These are phyloP conservation scores for Eutrema salsugineum DNA, from an alignment of 441 rosid species.

Conservation along the genomic window DNA sequence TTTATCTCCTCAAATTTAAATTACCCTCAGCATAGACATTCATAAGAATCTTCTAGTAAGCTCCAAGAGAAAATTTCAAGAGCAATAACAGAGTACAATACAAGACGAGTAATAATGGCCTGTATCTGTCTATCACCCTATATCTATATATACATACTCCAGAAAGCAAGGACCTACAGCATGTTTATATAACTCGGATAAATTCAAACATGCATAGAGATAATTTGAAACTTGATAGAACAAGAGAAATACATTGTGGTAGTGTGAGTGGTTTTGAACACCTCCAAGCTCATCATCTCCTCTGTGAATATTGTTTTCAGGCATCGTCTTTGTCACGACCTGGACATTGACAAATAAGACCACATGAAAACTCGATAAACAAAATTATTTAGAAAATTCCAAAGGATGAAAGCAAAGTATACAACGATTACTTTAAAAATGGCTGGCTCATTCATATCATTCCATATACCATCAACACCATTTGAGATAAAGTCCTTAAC, in stretches of 20 bases:
- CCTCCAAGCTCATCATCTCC: conserved; percentile 92
- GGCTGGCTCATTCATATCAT: conserved; percentile 98
- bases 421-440: conserved; percentile 61
- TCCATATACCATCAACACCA: conserved; percentile 99
- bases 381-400: conserved; percentile 6
- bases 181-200: not conserved
- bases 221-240: not conserved
- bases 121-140: not conserved
- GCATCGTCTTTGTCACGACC: conserved; percentile 92
- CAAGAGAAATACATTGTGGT: conserved; percentile 76
- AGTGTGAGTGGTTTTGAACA: conserved; percentile 72
- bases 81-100: not conserved
- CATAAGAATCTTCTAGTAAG: not conserved
- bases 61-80: not conserved
- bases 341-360: conserved; percentile 28
- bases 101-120: not conserved
- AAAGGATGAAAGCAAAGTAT: not conserved
- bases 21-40: not conserved
- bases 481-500: conserved; percentile 74
- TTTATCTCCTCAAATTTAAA: not conserved
- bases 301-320: conserved; percentile 73
- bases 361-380: conserved; percentile 7
- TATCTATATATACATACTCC: not conserved
- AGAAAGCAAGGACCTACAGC: not conserved
- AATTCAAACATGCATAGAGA: not conserved